phyloP scores from a whole-genome alignment of 208 protist genomes.

The Leishmania lainsoni region DNA sequence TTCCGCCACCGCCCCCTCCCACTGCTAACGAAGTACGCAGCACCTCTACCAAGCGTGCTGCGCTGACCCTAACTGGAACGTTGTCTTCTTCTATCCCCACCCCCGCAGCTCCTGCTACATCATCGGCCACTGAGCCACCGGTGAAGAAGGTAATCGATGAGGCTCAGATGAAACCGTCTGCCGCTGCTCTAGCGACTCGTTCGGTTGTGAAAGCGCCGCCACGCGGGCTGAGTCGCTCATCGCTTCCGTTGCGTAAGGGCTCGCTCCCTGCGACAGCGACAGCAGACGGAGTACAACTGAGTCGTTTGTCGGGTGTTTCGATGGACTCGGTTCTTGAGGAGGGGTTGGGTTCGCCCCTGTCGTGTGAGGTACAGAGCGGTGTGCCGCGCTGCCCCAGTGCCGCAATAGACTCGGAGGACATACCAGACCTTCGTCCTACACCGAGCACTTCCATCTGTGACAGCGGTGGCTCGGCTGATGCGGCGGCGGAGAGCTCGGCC shows the following conservation, averaged over 20 bases:
- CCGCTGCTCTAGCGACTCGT: not conserved
- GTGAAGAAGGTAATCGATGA: not conserved
- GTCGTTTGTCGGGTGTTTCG: not conserved
- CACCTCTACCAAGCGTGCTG: not conserved
- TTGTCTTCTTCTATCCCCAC: not conserved
- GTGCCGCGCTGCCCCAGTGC: not conserved
- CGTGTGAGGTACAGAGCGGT: not conserved
- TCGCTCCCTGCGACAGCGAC: not conserved
- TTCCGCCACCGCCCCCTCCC: constrained; percentile 4
- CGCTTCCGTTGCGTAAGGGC: not conserved
- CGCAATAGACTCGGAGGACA: not conserved
- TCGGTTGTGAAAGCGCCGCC: constrained; percentile 8
- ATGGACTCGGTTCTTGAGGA: not conserved
- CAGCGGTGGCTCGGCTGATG: not conserved
- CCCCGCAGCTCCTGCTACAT: not conserved
- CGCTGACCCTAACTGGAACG: not conserved
- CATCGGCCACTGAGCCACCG: not conserved
- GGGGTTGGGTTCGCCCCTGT: constrained; percentile 7
- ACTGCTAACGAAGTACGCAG: not conserved
- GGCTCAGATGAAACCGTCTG: not conserved
- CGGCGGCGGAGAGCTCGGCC: not conserved
- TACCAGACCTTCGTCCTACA: constrained; percentile 15
- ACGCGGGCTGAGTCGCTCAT: not conserved
- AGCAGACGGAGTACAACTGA: not conserved
- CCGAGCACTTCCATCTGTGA: constrained; percentile 3